Percentiles rank a stretch among this genome's conserved stretches.
These are phyloP conservation scores for Fusarium sp. DNA, from an alignment of 2,329 filamentous ascomycete species.

Conservation along the genomic window DNA sequence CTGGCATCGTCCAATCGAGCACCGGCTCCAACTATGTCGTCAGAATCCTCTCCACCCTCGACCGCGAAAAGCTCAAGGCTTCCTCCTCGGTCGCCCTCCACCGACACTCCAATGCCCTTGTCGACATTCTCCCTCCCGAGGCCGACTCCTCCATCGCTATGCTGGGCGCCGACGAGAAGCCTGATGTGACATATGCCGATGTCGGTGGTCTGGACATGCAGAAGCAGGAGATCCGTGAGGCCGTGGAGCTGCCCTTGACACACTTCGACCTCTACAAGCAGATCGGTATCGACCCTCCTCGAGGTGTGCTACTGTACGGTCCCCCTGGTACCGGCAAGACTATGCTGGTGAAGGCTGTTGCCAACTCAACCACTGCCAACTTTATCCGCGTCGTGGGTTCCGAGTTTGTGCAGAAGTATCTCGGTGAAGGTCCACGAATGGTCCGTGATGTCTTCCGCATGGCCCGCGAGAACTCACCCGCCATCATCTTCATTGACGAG, in stretches of 20 bases:
- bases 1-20: constrained; percentile 97
- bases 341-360: constrained; percentile 97
- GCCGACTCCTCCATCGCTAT: constrained; percentile 99
- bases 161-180: constrained; percentile 96
- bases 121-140: constrained; percentile 98
- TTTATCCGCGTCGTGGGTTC: constrained; percentile 99
- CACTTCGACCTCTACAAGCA: constrained; percentile 99
- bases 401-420: constrained; percentile 98
- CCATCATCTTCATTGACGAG: constrained; percentile 99
- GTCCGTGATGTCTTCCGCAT: constrained; percentile 99
- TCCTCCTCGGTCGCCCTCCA: constrained; percentile 97
- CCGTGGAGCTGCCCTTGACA: constrained; percentile 94
- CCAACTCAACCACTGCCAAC: constrained; percentile 96
- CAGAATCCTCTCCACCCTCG: constrained; percentile 95
- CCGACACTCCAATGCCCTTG: constrained; percentile 96
- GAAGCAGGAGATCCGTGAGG: constrained; percentile 98
- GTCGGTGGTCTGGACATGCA: constrained; percentile 99
- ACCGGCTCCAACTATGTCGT: constrained; percentile 99
- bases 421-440: constrained; percentile 98
- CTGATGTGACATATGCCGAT: constrained; percentile 97
- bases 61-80: constrained; percentile 97
- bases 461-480: constrained; percentile 97
- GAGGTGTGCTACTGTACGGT: constrained; percentile 94
- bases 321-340: constrained; percentile 97
- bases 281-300: constrained; percentile 97